These are phyloP conservation scores for Macrocybe gigantea DNA, from an alignment of 768 basidiomycete genomes.

Conservation along the genomic window DNA sequence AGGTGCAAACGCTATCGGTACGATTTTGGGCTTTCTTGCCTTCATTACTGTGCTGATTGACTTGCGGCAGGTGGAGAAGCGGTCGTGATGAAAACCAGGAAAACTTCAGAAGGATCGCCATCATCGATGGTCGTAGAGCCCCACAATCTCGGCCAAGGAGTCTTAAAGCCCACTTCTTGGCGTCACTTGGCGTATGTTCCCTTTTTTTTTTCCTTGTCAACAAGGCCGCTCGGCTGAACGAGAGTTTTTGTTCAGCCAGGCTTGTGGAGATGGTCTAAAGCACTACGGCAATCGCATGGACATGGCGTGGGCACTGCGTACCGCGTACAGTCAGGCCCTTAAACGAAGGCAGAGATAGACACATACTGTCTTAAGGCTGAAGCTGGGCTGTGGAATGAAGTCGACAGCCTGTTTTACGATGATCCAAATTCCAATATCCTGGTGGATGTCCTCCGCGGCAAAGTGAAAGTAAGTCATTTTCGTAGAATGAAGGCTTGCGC, in stretches of 20 bases:
- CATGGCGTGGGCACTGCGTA: constrained; percentile 67
- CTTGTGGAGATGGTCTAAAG: constrained; percentile 51
- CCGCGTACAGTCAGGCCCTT: constrained; percentile 74
- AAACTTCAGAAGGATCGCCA: constrained; percentile 68
- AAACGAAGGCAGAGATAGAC: constrained; percentile 68
- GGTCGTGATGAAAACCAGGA: constrained; percentile 80
- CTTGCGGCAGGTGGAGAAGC: constrained; percentile 69
- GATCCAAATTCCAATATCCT: constrained; percentile 69
- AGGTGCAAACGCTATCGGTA: constrained; percentile 70
- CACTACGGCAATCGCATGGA: constrained; percentile 68
- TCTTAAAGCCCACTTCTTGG: constrained; percentile 48
- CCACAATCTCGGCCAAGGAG: constrained; percentile 41
- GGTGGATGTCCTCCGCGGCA: constrained; percentile 80
- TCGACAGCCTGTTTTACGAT: constrained; percentile 55
- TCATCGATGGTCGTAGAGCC: constrained; percentile 84
- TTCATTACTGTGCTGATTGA: not conserved
- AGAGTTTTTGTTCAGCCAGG: constrained; percentile 35
- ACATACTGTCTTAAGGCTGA: constrained; percentile 62
- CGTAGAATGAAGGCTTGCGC: not conserved
- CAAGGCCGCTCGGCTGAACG: too few species aligned
- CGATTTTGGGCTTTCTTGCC: not conserved
- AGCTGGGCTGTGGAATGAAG: constrained; percentile 34
- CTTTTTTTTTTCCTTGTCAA: not conserved
- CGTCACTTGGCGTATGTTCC: constrained; percentile 69
- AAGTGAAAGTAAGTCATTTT: constrained; percentile 57